Evolutionary conservation across 306 rosid genomes (phyloP), one percentile per base, ranked within the genome.

Genomic region (Quillaja saponaria): DNA sequence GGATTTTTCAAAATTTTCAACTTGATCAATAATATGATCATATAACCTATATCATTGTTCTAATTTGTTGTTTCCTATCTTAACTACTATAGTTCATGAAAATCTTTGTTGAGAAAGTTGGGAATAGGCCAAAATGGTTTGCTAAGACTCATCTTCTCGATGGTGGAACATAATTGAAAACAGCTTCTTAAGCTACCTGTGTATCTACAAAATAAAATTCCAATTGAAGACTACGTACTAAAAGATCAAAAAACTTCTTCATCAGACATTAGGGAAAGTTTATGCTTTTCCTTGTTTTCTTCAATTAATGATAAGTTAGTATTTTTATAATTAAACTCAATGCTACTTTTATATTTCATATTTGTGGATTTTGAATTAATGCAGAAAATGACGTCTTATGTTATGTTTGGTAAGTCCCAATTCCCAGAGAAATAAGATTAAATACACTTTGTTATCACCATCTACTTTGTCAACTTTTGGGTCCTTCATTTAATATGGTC

Each of bases 401-500:
- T 3, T 41, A 19, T 13, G 40, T 25, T 8, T 68, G 63, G n/a
- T 37, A 39, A 37, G 44, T 28, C 25, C 13, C 31, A 25, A 25
- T 25, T 25, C 31, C 31, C 3, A n/a, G 28, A 7, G 13, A 9
- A 45, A 25, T 13, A 34, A 25, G 8, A 47, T 25, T 57, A 57
- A 72, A 48, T 73, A 40, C 66, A 57, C 20, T 46, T 55, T 63
- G 31, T 60, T 17, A 67, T 18, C 15, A 33, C 67, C 80, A 74
- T 56, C 84, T 16, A 71, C 84, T 40, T 21, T 57, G 57, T 15
- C 75, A 75, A 72, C 66, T 55, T 8, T 47, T 12, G 47, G 38
- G 7, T 49, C 44, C 58, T 16, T 49, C 68, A 75, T 71, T 79
- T 79, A 79, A 49, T 45, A 56, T 28, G 38, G 53, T 44, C 54